Evolutionary conservation across 1,139 yeast genomes (phyloP).

Genomic region (Hemisphaericaspora xylanilytica): DNA sequence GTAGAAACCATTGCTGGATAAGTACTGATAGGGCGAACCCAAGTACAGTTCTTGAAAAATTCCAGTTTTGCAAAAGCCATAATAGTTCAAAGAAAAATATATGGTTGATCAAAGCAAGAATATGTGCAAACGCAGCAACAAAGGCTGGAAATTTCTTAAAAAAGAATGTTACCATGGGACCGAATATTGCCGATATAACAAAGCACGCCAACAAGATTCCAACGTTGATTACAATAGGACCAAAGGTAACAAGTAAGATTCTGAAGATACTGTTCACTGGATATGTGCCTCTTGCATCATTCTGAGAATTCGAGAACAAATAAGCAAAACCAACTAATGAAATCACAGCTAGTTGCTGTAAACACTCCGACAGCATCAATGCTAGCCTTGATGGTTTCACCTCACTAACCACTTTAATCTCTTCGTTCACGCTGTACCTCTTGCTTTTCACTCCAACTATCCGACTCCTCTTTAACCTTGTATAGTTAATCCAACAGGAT

Average conservation of each 20-base stretch:
- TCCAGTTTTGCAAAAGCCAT: slow-evolving; percentile 54
- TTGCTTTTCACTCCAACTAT: slow-evolving; percentile 43
- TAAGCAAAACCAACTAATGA: slow-evolving; percentile 37
- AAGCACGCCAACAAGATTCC: slow-evolving; percentile 37
- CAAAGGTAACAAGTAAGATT: slow-evolving; percentile 39
- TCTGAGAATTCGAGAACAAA: slow-evolving; percentile 46
- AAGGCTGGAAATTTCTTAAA: slow-evolving; percentile 41
- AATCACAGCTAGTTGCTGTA: slow-evolving; percentile 29
- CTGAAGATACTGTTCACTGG: slow-evolving; percentile 39
- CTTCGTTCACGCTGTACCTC: slow-evolving; percentile 19
- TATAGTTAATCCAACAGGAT: slow-evolving; percentile 44
- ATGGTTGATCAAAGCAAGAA: slow-evolving; percentile 41
- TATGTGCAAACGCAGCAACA: slow-evolving; percentile 45
- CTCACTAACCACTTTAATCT: slow-evolving; percentile 28
- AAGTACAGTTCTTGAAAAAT: slow-evolving; percentile 45
- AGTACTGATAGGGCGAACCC: slow-evolving; percentile 43
- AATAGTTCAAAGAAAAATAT: slow-evolving; percentile 47
- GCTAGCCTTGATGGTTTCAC: slow-evolving; percentile 40
- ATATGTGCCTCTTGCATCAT: slow-evolving; percentile 26
- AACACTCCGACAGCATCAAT: slow-evolving; percentile 29
- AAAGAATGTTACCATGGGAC: slow-evolving; percentile 43
- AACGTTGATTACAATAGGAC: slow-evolving; percentile 49
- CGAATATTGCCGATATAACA: slow-evolving; percentile 40
- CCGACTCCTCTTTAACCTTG: slow-evolving; percentile 38
- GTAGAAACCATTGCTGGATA: slow-evolving; percentile 47